Base-by-base conservation (phyloP, 352 stramenopile species). In the Labyrinthula sp. region DNA sequence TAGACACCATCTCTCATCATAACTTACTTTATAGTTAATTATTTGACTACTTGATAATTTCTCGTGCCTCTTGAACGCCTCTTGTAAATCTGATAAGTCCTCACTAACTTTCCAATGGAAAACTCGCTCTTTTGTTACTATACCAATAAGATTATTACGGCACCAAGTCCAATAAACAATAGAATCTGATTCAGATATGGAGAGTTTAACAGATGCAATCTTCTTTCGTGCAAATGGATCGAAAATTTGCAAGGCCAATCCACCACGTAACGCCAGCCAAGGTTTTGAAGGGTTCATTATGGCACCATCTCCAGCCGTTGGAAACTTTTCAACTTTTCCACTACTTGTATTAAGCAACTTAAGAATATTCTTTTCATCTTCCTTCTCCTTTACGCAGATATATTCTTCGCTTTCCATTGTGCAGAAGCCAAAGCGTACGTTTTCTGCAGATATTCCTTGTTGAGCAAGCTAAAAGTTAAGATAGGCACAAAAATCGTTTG, bases 91-190 rank as follows among this genome's bases (percentile, higher is more conserved):
- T 12, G 68, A 71, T n/a, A n/a, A n/a, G 54, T 80, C 72, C 33
- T 73, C 75, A 5, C 95, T 84, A 33, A 95, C 79, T 27, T 71
- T 80, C 91, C 89, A 98, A 62, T 99, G 91, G 67, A 84, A 98
- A 14, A 97, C 91, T 0, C 75, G 71, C 9, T 79, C 83, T 3
- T 72, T 72, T 20, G 89, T 98, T 12, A 99, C 83, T 26, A 99
- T 61, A 2, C 77, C 91, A 41, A 99, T 89, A 33, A 86, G 94
- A 38, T 86, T 89, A 22, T 86, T 66, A 34, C 71, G 82, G 23
- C 94, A 86, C 89, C 89, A 99, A 43, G 86, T 79, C 89, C 89
- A 98, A 64, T 93, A 98, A n/a, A 94, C 76, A 28, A 95, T 71
- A 6, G 81, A 61, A 41, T 66, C 65, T 10, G 68, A 52, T 48